These are phyloP conservation scores for Bruguiera sexangula DNA, from an alignment of 345 rosid genomes.

Conservation along the genomic window DNA sequence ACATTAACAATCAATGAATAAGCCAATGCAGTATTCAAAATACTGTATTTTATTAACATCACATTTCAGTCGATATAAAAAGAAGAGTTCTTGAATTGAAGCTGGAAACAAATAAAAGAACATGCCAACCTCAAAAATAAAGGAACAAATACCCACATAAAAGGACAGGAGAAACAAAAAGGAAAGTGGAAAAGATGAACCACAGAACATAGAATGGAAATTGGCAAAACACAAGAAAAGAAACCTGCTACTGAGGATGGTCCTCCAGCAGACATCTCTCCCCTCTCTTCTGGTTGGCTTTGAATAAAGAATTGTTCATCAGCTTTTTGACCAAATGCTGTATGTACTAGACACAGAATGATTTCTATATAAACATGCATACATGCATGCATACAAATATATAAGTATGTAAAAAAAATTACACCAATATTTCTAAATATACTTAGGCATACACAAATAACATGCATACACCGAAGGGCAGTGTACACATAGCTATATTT, in stretches of 20 bases:
- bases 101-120: background rate
- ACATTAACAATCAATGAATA: background rate
- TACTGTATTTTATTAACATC: background rate
- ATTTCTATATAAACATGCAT: background rate
- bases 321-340: slow-evolving; percentile 25
- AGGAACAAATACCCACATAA: background rate
- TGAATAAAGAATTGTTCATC: slow-evolving; percentile 33
- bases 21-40: background rate
- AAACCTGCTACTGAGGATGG: slow-evolving; percentile 68
- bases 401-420: too few relatives aligned
- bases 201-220: background rate
- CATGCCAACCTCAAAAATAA: background rate
- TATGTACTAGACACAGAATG: slow-evolving; percentile 2
- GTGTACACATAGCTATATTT: too few relatives aligned
- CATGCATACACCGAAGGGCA: too few relatives aligned
- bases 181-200: background rate
- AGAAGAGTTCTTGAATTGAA: background rate
- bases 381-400: background rate
- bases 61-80: too few relatives aligned
- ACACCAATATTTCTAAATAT: background rate
- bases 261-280: slow-evolving; percentile 47
- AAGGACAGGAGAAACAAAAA: background rate
- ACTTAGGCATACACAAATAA: background rate
- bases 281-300: slow-evolving; percentile 65
- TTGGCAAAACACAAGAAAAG: background rate